Evolutionary conservation across 352 stramenopile species (phyloP).

Genomic region (Achlya hypogyna): DNA sequence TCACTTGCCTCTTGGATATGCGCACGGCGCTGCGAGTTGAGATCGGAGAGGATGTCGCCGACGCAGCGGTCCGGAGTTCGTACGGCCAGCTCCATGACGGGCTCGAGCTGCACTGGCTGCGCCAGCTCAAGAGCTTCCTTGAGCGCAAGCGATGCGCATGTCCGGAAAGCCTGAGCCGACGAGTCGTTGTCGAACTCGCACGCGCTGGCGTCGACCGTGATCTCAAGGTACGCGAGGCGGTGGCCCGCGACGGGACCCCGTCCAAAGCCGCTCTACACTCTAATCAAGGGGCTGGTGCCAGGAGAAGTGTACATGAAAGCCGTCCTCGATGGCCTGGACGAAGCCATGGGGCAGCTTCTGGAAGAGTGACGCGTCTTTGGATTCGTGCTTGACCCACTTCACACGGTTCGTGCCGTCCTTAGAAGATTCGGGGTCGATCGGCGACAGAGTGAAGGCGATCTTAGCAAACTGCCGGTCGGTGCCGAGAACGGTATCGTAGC

Average conservation of each 20-base stretch:
- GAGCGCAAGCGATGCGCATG: conserved; percentile 38
- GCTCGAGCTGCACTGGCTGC: conserved; percentile 51
- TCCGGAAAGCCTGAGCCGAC: conserved; percentile 55
- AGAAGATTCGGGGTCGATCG: conserved; percentile 28
- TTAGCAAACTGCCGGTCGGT: conserved; percentile 68
- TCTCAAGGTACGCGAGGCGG: conserved; percentile 55
- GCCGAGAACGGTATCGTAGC: conserved; percentile 53
- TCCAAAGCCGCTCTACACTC: conserved; percentile 29
- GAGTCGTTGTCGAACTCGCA: conserved; percentile 58
- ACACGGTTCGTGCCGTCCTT: conserved; percentile 33
- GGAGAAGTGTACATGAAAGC: conserved; percentile 27
- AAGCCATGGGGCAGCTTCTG: conserved; percentile 64
- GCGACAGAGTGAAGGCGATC: conserved; percentile 38
- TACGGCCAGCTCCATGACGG: conserved; percentile 71
- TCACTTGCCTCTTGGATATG: conserved; percentile 51
- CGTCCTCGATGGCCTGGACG: conserved; percentile 54
- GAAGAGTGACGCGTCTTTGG: not conserved
- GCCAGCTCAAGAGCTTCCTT: conserved; percentile 50
- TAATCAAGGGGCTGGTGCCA: not conserved
- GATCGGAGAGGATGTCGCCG: conserved; percentile 64
- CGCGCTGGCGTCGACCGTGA: conserved; percentile 45
- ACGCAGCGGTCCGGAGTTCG: conserved; percentile 47
- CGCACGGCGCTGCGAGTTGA: conserved; percentile 58
- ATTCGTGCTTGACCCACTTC: conserved; percentile 37
- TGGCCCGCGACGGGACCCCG: conserved; percentile 48